These are phyloP conservation scores for Mycosarcoma mackinlayi DNA, from an alignment of 1,284 basidiomycete species.

Conservation along the genomic window DNA sequence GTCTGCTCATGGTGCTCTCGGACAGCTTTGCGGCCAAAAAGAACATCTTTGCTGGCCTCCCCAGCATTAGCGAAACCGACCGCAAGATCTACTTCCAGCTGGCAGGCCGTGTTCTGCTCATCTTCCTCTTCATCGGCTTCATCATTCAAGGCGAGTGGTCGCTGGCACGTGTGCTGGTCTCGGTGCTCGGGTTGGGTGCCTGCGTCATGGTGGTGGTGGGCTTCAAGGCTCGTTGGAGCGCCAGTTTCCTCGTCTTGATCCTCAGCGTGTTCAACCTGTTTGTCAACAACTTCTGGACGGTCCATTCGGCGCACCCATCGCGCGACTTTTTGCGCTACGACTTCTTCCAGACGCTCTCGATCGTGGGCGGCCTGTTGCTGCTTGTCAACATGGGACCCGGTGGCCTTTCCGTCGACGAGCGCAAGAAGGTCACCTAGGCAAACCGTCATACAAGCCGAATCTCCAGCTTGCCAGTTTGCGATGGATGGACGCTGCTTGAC, in stretches of 20 bases:
- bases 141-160: slow-evolving; percentile 93
- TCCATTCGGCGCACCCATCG: slow-evolving; percentile 88
- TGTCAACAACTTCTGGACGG: slow-evolving; percentile 98
- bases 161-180: slow-evolving; percentile 84
- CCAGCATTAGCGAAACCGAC: slow-evolving; percentile 88
- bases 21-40: slow-evolving; percentile 87
- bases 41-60: slow-evolving; percentile 86
- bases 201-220: slow-evolving; percentile 97
- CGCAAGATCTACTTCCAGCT: slow-evolving; percentile 92
- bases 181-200: slow-evolving; percentile 75
- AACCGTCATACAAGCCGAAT: no score
- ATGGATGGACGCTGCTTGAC: neutral
- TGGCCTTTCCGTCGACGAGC: slow-evolving; percentile 97
- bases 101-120: slow-evolving; percentile 93
- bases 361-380: slow-evolving; percentile 95
- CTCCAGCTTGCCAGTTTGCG: no score
- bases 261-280: slow-evolving; percentile 88
- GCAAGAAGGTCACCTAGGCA: slow-evolving; percentile 82
- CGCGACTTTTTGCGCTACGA: slow-evolving; percentile 87
- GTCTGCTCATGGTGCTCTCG: slow-evolving; percentile 96
- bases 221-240: slow-evolving; percentile 99
- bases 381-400: slow-evolving; percentile 98
- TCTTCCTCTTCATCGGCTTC: slow-evolving; percentile 99
- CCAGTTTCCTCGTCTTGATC: slow-evolving; percentile 92
- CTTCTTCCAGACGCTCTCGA: slow-evolving; percentile 74